Evolutionary conservation across 2,329 filamentous ascomycete species (phyloP), one percentile per base, ranked within the genome.

Genomic region (Epicoccum sorghinum): DNA sequence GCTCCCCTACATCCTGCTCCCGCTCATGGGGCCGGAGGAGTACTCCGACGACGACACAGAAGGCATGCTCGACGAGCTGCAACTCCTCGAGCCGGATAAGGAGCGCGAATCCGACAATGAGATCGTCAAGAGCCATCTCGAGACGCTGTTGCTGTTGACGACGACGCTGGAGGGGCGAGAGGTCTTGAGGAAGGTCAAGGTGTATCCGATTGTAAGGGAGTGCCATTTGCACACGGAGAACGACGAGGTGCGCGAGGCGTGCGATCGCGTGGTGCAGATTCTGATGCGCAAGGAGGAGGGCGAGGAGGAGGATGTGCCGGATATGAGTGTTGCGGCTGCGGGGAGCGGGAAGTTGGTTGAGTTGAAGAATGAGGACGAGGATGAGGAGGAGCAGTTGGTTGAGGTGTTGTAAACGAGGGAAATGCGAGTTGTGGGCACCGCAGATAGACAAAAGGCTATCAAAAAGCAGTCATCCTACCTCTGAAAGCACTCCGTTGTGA

Each of bases 121-220:
- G 41, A 95, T 96, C 60, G 82, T 97, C 48, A 85, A 89, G 70
- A 95, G 90, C 3, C 93, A 98, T 72, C 77, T 99, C 18, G 95
- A 99, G 77, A 96, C 92, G 1, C 74, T 99, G 49, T 83, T 93
- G 52, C 78, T 99, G 14, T 76, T 99, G 53, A 93, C 90, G 0
- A 93, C 89, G 5, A 93, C 90, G 7, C 82, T 85, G 6, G 81
- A 87, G 63, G 91, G 89, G 1, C 83, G 93, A 55, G 89, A 96
- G 6, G 77, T 84, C 49, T 80, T 98, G 81, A 83, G 92, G 14
- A 78, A 82, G 14, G 80, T 93, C 40, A 90, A 91, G 65, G 90
- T 96, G 1, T 99, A 99, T 73, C 91, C 93, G 0, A 87, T 98
- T 41, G 80, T 98, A 18, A 83, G 95, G 46, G 95, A 98, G 75